Evolutionary conservation across 768 basidiomycete genomes (phyloP).

Genomic region (Aureoboletus auriporus): DNA sequence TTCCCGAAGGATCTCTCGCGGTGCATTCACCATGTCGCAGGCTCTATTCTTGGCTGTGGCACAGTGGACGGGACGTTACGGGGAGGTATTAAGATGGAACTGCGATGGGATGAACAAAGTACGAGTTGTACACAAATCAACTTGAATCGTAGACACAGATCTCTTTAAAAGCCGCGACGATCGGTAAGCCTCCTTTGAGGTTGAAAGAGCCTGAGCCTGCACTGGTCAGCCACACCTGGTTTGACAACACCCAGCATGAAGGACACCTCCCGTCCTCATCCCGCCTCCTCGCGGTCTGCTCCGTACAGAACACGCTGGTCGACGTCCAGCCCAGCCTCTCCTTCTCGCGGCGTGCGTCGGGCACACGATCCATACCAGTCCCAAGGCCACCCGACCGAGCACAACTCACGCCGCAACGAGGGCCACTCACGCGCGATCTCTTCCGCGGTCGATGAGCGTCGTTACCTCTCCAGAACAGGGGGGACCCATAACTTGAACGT

Average conservation of each 20-base stretch:
- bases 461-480: slow-evolving; percentile 1
- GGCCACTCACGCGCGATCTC: neutral
- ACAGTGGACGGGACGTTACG: too few species aligned
- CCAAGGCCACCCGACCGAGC: slow-evolving; percentile 7
- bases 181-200: slow-evolving; percentile 6
- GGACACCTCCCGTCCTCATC: slow-evolving; percentile 19
- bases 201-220: slow-evolving; percentile 1
- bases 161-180: slow-evolving; percentile 3
- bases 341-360: slow-evolving; percentile 10
- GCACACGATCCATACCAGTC: slow-evolving; percentile 9
- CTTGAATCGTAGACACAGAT: too few species aligned
- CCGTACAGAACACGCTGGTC: slow-evolving; percentile 19
- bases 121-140: too few species aligned
- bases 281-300: slow-evolving; percentile 5
- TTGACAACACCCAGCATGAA: slow-evolving; percentile 20
- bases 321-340: slow-evolving; percentile 2
- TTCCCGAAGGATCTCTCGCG: too few species aligned
- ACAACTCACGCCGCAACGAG: slow-evolving; percentile 1
- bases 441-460: slow-evolving; percentile 3
- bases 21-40: too few species aligned
- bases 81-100: too few species aligned
- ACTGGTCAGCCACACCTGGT: slow-evolving; percentile 17
- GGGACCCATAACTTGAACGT: slow-evolving; percentile 1
- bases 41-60: too few species aligned
- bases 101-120: too few species aligned